Evolutionary conservation across 495 filamentous ascomycete species (phyloP), one percentile per base, ranked within the genome.

Genomic region (Penicillium pulvis): DNA sequence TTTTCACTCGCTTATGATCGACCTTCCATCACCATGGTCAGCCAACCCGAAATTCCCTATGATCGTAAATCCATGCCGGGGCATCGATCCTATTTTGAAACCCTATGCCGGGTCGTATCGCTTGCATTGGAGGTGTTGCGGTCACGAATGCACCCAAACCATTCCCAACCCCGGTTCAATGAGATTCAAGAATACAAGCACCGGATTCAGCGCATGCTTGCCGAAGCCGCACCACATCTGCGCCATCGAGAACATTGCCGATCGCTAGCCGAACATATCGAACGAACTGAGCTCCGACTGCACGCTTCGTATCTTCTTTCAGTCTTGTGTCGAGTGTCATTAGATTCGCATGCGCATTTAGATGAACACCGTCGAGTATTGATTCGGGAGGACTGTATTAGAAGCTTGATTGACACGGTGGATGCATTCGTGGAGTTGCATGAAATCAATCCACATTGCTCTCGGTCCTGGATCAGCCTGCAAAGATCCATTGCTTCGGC

Each of bases 1-100:
- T 79, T 87, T 42, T 85, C 81, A 6, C 78, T 87, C 23, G 81
- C 82, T 5, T 87, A 85, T 71, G 84, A 87, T 59, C 69, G 84
- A 42, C 81, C 79, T 16, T 82, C 82, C 5, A 80, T 81, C 30
- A 81, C 79, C 5, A 79, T 80, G 59, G 74, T 80, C 33, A 79
- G 75, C 51, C 80, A 83, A 58, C 75, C 76, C 4, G 76, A 80
- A 30, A 81, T 83, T 46, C 75, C 80, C 11, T 76, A 76, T 53
- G 69, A 77, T 56, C 75, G 68, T 19, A 74, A 80, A 57, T 78
- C 77, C 0, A 76, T 75, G 64, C 77, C 79, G 1, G 80, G 80
- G 1, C 71, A 79, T 42, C 72, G 77, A 23, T 73, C 75, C 12
- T 86, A 85, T 61, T 79, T 81, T 36, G 80, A 84, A 45, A 80